Conservation (phyloP, 768 basidiomycete genomes). For the Lactifluus subvellereus region DNA sequence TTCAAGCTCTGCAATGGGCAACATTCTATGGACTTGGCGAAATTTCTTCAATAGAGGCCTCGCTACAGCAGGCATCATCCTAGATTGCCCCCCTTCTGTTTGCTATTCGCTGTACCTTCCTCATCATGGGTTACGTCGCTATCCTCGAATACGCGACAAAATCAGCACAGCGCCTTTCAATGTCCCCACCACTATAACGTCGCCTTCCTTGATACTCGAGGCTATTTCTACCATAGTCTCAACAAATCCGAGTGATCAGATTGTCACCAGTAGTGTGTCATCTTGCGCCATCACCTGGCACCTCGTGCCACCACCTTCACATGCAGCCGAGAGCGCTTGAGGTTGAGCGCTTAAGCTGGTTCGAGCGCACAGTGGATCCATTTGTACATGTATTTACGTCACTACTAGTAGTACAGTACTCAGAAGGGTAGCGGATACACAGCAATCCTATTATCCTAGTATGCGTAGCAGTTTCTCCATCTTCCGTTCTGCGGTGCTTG, state of each 20-base stretch:
- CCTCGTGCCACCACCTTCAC: not conserved
- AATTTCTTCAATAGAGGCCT: not conserved
- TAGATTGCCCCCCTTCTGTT: not conserved
- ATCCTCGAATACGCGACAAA: not conserved
- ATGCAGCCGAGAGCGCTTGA: not conserved
- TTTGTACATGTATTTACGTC: slow-evolving; percentile 15
- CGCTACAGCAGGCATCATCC: not conserved
- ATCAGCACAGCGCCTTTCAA: not conserved
- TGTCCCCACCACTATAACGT: not conserved
- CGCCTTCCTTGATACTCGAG: too few species aligned
- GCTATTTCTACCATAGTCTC: too few species aligned
- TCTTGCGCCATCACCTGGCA: not conserved
- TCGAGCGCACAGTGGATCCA: not conserved
- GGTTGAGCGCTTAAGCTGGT: not conserved
- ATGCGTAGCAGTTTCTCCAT: slow-evolving; percentile 38
- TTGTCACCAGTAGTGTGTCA: not conserved
- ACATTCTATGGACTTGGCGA: too few species aligned
- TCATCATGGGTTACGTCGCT: not conserved
- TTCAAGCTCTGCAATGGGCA: too few species aligned
- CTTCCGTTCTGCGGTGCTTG: slow-evolving; percentile 46
- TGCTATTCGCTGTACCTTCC: not conserved
- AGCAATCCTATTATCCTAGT: slow-evolving; percentile 21
- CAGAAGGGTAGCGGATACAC: too few species aligned
- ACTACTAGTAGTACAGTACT: too few species aligned
- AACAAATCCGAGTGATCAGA: not conserved